These are phyloP conservation scores for Xylariaceae sp. DNA, from an alignment of 2,329 filamentous ascomycete genomes.

Conservation along the genomic window DNA sequence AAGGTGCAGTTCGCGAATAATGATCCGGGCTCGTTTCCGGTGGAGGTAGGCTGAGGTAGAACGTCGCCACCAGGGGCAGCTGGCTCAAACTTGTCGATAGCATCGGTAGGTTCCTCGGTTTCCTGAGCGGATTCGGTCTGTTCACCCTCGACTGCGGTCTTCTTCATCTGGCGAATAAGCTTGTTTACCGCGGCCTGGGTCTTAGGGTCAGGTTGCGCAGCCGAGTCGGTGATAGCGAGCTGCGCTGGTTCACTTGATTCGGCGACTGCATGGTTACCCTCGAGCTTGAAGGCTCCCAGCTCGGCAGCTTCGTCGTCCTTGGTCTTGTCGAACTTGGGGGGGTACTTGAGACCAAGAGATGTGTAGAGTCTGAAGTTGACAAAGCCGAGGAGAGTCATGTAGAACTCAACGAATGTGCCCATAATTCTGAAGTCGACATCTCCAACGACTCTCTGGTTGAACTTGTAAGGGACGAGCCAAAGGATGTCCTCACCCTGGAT, in stretches of 20 bases:
- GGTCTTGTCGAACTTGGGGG: slow-evolving; percentile 81
- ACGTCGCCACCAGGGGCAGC: slow-evolving; percentile 79
- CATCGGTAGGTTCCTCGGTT: slow-evolving; percentile 46
- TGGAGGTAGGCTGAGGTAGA: slow-evolving; percentile 69
- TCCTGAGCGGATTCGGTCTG: slow-evolving; percentile 38
- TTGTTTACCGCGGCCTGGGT: slow-evolving; percentile 64
- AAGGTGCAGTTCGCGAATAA: slow-evolving; percentile 87
- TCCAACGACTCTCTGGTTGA: slow-evolving; percentile 88
- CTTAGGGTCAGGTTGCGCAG: slow-evolving; percentile 55
- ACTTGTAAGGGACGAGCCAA: slow-evolving; percentile 96
- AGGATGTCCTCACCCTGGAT: slow-evolving; percentile 96
- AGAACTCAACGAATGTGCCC: slow-evolving; percentile 98
- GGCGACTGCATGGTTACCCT: slow-evolving; percentile 61
- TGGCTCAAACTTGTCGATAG: slow-evolving; percentile 88
- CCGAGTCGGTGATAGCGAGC: slow-evolving; percentile 44
- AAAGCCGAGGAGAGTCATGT: slow-evolving; percentile 92
- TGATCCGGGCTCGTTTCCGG: slow-evolving; percentile 61
- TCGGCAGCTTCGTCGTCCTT: slow-evolving; percentile 89
- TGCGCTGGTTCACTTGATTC: slow-evolving; percentile 50
- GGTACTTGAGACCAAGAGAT: slow-evolving; percentile 84
- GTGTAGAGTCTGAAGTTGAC: slow-evolving; percentile 96
- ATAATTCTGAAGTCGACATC: slow-evolving; percentile 99
- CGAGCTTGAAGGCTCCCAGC: slow-evolving; percentile 83
- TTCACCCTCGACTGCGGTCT: slow-evolving; percentile 42
- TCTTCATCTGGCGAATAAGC: slow-evolving; percentile 62